phyloP scores from a whole-genome alignment of 2,329 filamentous ascomycete species.

The Ascochyta koolunga region DNA sequence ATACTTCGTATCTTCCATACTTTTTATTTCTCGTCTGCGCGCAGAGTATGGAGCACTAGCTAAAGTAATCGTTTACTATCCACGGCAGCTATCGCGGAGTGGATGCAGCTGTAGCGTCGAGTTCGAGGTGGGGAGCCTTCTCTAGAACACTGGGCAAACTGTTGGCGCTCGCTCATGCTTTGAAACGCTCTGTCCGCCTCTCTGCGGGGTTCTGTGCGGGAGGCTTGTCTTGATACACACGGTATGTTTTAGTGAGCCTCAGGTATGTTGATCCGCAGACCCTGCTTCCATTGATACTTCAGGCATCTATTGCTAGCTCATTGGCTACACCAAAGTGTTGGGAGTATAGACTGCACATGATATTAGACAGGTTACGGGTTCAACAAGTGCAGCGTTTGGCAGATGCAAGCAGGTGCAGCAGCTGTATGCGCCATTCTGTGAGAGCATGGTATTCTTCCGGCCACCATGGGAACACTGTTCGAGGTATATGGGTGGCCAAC shows the following conservation, averaged over 20 bases:
- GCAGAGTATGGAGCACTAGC: constrained; percentile 1
- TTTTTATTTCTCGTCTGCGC: constrained; percentile 1
- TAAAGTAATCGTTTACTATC: background rate
- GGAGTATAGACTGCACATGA: background rate
- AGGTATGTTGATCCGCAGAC: constrained; percentile 11
- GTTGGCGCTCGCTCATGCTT: constrained; percentile 22
- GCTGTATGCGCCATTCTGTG: background rate
- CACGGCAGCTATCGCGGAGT: constrained; percentile 3
- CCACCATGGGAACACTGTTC: background rate
- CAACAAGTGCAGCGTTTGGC: background rate
- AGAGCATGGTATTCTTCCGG: no score
- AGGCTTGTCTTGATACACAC: constrained; percentile 6
- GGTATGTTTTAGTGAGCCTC: constrained; percentile 5
- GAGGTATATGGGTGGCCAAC: background rate
- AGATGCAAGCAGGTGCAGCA: background rate
- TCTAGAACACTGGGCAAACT: constrained; percentile 17
- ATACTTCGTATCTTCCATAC: background rate
- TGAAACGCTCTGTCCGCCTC: constrained; percentile 22
- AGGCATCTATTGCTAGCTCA: constrained; percentile 10
- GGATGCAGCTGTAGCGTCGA: constrained; percentile 3
- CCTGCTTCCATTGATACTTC: constrained; percentile 14
- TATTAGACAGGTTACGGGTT: background rate
- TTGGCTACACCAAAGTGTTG: constrained; percentile 1
- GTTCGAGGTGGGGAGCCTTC: constrained; percentile 6
- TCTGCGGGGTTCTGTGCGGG: constrained; percentile 14